Conservation (phyloP, 1,284 basidiomycete genomes). For the Somion occarium region DNA sequence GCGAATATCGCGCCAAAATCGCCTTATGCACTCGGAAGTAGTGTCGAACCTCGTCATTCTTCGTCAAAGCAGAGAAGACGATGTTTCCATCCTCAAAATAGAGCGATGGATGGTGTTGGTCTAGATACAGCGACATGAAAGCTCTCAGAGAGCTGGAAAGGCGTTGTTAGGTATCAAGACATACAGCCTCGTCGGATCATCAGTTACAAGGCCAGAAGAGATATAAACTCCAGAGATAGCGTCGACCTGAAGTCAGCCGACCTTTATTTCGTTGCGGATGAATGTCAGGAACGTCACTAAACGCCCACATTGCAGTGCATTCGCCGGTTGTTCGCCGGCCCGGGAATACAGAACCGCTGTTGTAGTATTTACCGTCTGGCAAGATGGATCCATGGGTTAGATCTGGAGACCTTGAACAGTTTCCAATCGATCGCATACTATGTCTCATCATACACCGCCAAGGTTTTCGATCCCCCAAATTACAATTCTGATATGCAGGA, state of each 20-base stretch:
- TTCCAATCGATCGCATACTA: conserved; percentile 24
- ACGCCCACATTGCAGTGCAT: too few relatives aligned
- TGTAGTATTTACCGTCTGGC: conserved; percentile 24
- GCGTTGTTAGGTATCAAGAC: too few relatives aligned
- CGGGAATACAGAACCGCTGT: too few relatives aligned
- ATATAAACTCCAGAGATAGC: too few relatives aligned
- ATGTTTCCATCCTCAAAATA: conserved; percentile 30
- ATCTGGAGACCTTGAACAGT: conserved; percentile 20
- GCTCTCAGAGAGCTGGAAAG: too few relatives aligned
- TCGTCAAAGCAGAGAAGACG: conserved; percentile 21
- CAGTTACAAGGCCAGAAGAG: too few relatives aligned
- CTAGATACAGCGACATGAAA: neutral
- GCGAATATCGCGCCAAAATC: conserved; percentile 24
- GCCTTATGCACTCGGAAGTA: conserved; percentile 28
- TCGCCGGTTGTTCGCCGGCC: too few relatives aligned
- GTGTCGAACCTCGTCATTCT: conserved; percentile 14
- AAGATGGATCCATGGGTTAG: conserved; percentile 24
- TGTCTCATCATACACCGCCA: conserved; percentile 20
- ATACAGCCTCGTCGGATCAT: too few relatives aligned
- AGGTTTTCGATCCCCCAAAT: conserved; percentile 21
- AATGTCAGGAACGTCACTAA: too few relatives aligned
- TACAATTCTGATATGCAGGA: conserved; percentile 23
- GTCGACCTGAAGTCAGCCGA: too few relatives aligned
- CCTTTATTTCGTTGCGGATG: too few relatives aligned
- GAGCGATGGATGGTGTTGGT: conserved; percentile 22